Base-by-base conservation (phyloP, 345 rosid species). In the Lagerstroemia speciosa region DNA sequence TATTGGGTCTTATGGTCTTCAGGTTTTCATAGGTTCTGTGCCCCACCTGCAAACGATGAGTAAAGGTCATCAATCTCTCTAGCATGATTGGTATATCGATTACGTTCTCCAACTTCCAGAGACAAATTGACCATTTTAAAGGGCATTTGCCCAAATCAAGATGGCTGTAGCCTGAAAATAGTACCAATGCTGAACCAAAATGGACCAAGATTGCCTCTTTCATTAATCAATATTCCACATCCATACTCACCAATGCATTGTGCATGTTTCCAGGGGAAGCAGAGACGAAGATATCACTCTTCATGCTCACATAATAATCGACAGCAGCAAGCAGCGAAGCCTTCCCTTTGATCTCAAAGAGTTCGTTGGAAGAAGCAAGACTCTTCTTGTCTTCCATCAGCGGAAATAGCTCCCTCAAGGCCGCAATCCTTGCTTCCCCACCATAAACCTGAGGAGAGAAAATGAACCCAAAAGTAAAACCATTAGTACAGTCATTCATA, bases 181-280 rank as follows among this genome's bases (percentile, higher is more conserved):
- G 38, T 36, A 5, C 0, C 8, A 36, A 36, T 36, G 38, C 38
- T 36, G 38, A 36, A 9, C 38, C 38, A 36, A 36, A 36, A 36
- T 36, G 38, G 8, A 9, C 38, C 8, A 9, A 5, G 7, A 36
- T 41, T 41, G 2, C 14, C 46, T 14, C 14, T 41, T 41, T 14
- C 46, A 3, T 14, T 14, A 41, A 2, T 41, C n/a, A n/a, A 41
- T 41, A 30, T 26, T 26, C 27, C 5, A 36, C 27, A 24, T 29
- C 1, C 34, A 66, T 38, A 74, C 79, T 84, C 73, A 87, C 99
- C 75, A 91, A 69, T 34, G 98, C 98, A 73, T 94, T 91, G 79
- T 94, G 98, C 99, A 94, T 94, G 74, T 94, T 94, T 70, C 98
- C 97, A 16, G 92, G 99, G 63, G 98, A 94, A 33, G 99, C 93